Evolutionary conservation across 768 basidiomycete genomes (phyloP).

Genomic region (Solioccasus polychromus): DNA sequence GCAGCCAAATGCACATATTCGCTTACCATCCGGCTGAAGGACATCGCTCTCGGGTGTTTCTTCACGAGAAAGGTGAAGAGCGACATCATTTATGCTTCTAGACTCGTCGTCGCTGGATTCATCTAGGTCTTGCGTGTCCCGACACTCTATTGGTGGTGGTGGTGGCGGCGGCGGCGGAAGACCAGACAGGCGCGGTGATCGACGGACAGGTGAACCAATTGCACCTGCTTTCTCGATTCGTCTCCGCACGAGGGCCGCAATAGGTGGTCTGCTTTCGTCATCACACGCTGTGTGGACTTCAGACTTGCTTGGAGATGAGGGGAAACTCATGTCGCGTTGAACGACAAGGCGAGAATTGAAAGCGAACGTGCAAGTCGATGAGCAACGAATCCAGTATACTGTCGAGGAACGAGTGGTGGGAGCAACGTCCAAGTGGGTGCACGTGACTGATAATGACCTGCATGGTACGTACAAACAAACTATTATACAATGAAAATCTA

Average conservation of each 20-base stretch:
- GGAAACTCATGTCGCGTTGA: constrained; percentile 20
- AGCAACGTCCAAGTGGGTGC: constrained; percentile 23
- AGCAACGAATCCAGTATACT: constrained; percentile 5
- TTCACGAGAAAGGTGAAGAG: constrained; percentile 31
- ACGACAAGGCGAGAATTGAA: not conserved
- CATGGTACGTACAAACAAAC: too few relatives aligned
- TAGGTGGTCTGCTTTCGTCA: constrained; percentile 50
- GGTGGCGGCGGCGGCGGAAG: constrained; percentile 36
- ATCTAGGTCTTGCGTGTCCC: constrained; percentile 12
- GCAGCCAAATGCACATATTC: not conserved
- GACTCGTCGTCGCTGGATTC: constrained; percentile 34
- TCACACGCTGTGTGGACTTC: constrained; percentile 46
- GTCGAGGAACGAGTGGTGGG: constrained; percentile 12
- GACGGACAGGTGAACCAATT: constrained; percentile 38
- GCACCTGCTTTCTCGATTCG: constrained; percentile 25
- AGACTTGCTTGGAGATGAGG: too few relatives aligned
- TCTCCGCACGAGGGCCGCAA: constrained; percentile 32
- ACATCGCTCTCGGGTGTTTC: constrained; percentile 50
- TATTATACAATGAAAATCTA: not conserved
- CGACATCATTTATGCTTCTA: constrained; percentile 24
- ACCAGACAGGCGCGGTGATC: constrained; percentile 50
- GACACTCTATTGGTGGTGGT: constrained; percentile 14
- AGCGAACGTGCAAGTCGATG: not conserved
- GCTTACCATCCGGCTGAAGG: constrained; percentile 45
- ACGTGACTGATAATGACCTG: constrained; percentile 24